These are phyloP conservation scores for Forsythia suspensa DNA, from an alignment of 257 asterid species.

Conservation along the genomic window DNA sequence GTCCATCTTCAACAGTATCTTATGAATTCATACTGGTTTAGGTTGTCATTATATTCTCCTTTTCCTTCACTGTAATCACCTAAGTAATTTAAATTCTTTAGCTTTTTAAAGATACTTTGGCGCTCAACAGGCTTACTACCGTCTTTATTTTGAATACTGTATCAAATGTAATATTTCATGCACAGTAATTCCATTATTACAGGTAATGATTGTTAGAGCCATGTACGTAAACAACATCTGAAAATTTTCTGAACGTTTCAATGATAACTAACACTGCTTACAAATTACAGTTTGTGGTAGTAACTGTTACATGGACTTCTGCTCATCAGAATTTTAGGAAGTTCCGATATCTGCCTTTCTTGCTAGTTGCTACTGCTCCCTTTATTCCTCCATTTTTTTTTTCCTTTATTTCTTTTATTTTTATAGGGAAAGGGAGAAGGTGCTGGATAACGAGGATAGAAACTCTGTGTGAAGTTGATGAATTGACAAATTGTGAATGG, in stretches of 20 bases:
- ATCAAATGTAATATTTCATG: neutral
- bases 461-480: constrained; percentile 22
- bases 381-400: neutral
- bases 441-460: neutral
- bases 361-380: neutral
- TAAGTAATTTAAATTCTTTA: constrained; percentile 6
- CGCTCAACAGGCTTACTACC: constrained; percentile 2
- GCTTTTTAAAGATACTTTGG: constrained; percentile 2
- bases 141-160: neutral
- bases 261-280: neutral
- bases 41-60: neutral
- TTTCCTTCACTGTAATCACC: constrained; percentile 3
- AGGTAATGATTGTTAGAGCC: constrained; percentile 7
- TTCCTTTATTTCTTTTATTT: neutral
- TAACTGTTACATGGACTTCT: constrained; percentile 7
- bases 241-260: neutral
- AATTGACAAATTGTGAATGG: constrained; percentile 15
- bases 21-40: neutral
- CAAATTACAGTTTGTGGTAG: constrained; percentile 2
- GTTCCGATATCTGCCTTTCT: constrained; percentile 2
- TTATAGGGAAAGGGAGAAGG: neutral
- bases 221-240: neutral
- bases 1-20: neutral
- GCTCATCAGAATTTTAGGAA: neutral
- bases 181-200: neutral